These are phyloP conservation scores for Umbilicus rupestris DNA, from an alignment of 164 flowering plant species.

Conservation along the genomic window DNA sequence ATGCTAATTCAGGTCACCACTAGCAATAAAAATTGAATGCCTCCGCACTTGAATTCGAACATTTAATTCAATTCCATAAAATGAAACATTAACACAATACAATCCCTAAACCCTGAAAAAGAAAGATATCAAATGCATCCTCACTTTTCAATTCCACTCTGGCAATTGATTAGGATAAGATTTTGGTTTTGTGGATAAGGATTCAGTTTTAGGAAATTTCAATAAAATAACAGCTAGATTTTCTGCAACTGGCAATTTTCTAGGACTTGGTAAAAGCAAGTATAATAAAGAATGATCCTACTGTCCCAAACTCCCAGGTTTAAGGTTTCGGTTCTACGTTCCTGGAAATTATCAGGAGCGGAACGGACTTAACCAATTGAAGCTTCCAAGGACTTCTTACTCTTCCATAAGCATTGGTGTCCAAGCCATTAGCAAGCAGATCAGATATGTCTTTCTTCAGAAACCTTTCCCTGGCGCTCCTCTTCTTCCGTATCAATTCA, in stretches of 20 bases:
- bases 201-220: no score
- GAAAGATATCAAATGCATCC: neutral
- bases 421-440: slow-evolving; percentile 26
- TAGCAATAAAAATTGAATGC: neutral
- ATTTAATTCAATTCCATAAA: neutral
- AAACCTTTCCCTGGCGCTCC: slow-evolving; percentile 23
- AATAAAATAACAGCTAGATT: no score
- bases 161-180: neutral
- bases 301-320: no score
- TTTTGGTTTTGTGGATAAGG: no score
- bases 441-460: slow-evolving; percentile 38
- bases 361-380: no score
- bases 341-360: no score
- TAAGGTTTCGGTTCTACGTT: no score
- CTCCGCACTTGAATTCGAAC: neutral
- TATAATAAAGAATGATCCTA: no score
- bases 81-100: neutral
- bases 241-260: no score
- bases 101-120: neutral
- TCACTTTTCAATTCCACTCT: neutral
- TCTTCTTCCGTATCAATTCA: slow-evolving; percentile 30
- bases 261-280: no score
- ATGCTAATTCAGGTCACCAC: neutral
- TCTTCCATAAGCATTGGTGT: slow-evolving; percentile 36
- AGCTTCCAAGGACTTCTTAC: slow-evolving; percentile 14